phyloP scores from a whole-genome alignment of 2,329 filamentous ascomycete genomes.

The Exophiala sp. region DNA sequence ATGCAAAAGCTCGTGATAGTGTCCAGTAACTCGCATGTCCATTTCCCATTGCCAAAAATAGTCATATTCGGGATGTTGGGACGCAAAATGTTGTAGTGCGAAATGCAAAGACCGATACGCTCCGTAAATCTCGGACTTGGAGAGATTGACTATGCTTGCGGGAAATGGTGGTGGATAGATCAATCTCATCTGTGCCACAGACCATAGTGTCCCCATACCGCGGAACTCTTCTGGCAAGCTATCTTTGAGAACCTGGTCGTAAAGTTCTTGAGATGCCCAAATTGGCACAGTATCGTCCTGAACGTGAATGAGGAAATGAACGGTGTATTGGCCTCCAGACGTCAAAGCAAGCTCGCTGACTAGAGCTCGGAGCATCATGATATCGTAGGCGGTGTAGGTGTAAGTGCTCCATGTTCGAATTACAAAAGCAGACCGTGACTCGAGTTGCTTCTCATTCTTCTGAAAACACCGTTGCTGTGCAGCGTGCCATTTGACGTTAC shows the following conservation, averaged over 20 bases:
- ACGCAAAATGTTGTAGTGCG: slow-evolving; percentile 58
- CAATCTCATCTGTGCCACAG: slow-evolving; percentile 25
- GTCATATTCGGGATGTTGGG: slow-evolving; percentile 58
- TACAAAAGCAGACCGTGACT: slow-evolving; percentile 23
- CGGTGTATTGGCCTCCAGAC: slow-evolving; percentile 68
- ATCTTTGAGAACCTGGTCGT: slow-evolving; percentile 49
- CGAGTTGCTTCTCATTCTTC: slow-evolving; percentile 53
- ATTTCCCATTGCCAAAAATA: slow-evolving; percentile 68
- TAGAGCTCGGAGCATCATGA: slow-evolving; percentile 27
- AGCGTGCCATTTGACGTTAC: slow-evolving; percentile 62
- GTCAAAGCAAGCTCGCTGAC: slow-evolving; percentile 51
- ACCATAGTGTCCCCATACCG: slow-evolving; percentile 36
- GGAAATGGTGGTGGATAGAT: slow-evolving; percentile 28
- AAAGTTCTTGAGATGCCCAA: slow-evolving; percentile 63
- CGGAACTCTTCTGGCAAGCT: slow-evolving; percentile 34
- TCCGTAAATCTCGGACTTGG: slow-evolving; percentile 27
- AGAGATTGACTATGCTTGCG: slow-evolving; percentile 30
- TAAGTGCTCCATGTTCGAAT: slow-evolving; percentile 28
- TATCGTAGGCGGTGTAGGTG: slow-evolving; percentile 23
- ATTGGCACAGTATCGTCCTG: slow-evolving; percentile 67
- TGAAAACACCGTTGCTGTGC: slow-evolving; percentile 62
- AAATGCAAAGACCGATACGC: slow-evolving; percentile 57
- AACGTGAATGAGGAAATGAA: slow-evolving; percentile 73
- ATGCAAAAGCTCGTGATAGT: slow-evolving; percentile 67
- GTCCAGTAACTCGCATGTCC: slow-evolving; percentile 60